Percentiles rank a stretch among this genome's conserved stretches.
Evolutionary conservation across 495 filamentous ascomycete genomes (phyloP).

Genomic region (Neurospora tetrasperma): DNA sequence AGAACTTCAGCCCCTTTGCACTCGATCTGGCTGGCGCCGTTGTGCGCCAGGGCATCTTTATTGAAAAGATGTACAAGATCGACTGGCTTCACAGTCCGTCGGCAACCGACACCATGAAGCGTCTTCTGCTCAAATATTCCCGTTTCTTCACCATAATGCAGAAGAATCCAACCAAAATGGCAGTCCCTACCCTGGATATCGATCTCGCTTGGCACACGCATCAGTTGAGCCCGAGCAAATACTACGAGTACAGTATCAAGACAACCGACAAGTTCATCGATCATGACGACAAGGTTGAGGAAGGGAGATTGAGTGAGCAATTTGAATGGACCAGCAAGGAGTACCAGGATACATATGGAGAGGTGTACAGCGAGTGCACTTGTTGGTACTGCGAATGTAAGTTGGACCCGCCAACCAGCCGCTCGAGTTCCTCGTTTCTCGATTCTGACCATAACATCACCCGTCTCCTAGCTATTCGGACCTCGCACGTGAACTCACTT

Average conservation of each 20-base stretch:
- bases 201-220: slow-evolving; percentile 77
- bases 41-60: slow-evolving; percentile 67
- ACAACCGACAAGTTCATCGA: slow-evolving; percentile 51
- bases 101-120: slow-evolving; percentile 50
- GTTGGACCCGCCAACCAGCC: background rate
- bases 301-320: slow-evolving; percentile 45
- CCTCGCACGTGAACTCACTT: slow-evolving; percentile 42
- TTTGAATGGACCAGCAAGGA: slow-evolving; percentile 68
- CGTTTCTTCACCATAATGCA: slow-evolving; percentile 61
- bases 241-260: slow-evolving; percentile 45
- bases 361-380: slow-evolving; percentile 72
- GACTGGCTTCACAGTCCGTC: slow-evolving; percentile 68
- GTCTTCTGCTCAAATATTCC: slow-evolving; percentile 58
- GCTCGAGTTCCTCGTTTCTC: background rate
- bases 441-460: background rate
- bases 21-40: slow-evolving; percentile 72
- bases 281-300: slow-evolving; percentile 79
- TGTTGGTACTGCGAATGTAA: slow-evolving; percentile 81
- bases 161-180: slow-evolving; percentile 38
- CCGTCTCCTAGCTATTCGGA: slow-evolving; percentile 44
- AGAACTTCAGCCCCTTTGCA: slow-evolving; percentile 58
- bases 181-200: slow-evolving; percentile 79
- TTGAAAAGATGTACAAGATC: slow-evolving; percentile 72
- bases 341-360: slow-evolving; percentile 52
- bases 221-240: slow-evolving; percentile 52